Evolutionary conservation across 192 early-diverging fungal species (phyloP).

Genomic region (Coemansia sp.): DNA sequence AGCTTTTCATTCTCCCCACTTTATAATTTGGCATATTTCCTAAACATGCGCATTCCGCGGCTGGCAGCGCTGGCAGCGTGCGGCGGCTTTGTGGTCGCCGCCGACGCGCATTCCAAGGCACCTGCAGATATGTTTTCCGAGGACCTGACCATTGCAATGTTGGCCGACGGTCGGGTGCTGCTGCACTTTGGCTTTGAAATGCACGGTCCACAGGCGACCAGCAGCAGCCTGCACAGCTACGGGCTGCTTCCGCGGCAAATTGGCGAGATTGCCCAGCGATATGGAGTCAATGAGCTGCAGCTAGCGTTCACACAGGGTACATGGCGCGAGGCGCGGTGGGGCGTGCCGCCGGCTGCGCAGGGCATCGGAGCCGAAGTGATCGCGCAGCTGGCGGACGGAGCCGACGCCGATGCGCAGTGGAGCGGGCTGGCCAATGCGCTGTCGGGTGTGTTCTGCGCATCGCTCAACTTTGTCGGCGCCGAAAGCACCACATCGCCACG

Average conservation of each 20-base stretch:
- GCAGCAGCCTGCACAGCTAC: conserved; percentile 64
- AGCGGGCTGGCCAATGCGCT: conserved; percentile 84
- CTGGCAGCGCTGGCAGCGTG: conserved; percentile 13
- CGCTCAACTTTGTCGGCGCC: conserved; percentile 89
- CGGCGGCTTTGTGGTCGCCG: conserved; percentile 3
- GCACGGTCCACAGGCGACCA: conserved; percentile 24
- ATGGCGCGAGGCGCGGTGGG: conserved; percentile 82
- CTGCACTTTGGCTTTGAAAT: conserved; percentile 77
- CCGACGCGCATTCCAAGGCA: background rate
- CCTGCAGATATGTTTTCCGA: conserved; percentile 59
- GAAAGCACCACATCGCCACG: conserved; percentile 64
- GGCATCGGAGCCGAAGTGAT: conserved; percentile 76
- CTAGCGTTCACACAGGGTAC: conserved; percentile 88
- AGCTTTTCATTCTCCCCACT: background rate
- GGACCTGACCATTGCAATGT: conserved; percentile 66
- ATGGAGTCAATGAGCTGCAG: conserved; percentile 76
- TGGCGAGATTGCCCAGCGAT: conserved; percentile 76
- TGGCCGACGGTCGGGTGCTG: conserved; percentile 77
- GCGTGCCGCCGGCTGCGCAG: conserved; percentile 58
- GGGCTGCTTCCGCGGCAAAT: conserved; percentile 78
- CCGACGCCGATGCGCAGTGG: conserved; percentile 69
- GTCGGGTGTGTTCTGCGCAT: conserved; percentile 94
- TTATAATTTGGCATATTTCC: background rate
- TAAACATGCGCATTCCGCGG: conserved; percentile 13
- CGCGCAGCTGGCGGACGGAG: conserved; percentile 60